Percentiles rank a stretch among this genome's conserved stretches.
phyloP scores from a whole-genome alignment of 331 rosid genomes.

The Malus hybrid region DNA sequence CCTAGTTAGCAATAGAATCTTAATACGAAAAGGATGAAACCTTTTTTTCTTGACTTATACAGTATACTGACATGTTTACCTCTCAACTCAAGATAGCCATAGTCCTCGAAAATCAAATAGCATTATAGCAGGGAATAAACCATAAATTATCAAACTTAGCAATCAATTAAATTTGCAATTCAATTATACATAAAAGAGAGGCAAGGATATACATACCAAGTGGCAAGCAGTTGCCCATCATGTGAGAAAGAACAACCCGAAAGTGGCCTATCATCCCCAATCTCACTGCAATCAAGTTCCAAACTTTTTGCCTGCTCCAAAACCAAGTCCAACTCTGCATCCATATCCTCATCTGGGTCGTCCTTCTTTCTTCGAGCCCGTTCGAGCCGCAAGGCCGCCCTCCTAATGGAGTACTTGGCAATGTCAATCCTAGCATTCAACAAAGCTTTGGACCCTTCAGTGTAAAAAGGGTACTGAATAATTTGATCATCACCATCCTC shows the following conservation, averaged over 20 bases:
- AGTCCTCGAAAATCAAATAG: background rate
- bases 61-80: background rate
- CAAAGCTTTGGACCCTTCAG: slow-evolving; percentile 76
- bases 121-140: background rate
- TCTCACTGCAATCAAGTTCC: slow-evolving; percentile 80
- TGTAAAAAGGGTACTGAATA: slow-evolving; percentile 75
- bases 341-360: slow-evolving; percentile 90
- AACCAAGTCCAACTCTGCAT: slow-evolving; percentile 82
- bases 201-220: slow-evolving; percentile 27
- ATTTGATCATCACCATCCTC: slow-evolving; percentile 64
- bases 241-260: slow-evolving; percentile 73
- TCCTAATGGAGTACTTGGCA: slow-evolving; percentile 60
- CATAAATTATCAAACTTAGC: background rate
- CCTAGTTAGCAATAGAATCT: slow-evolving; percentile 1
- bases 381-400: slow-evolving; percentile 62
- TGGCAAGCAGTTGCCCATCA: slow-evolving; percentile 70
- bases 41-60: background rate
- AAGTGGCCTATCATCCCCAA: slow-evolving; percentile 95
- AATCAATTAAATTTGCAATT: background rate
- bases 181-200: background rate
- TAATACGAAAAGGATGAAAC: background rate
- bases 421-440: slow-evolving; percentile 60
- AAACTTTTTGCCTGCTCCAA: slow-evolving; percentile 62
- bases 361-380: slow-evolving; percentile 78
- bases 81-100: background rate